A percentile compares a stretch with the other conserved stretches of the same genome.
Evolutionary conservation across 2,329 filamentous ascomycete species (phyloP).

Genomic region (Pseudocercospora fijiensis): DNA sequence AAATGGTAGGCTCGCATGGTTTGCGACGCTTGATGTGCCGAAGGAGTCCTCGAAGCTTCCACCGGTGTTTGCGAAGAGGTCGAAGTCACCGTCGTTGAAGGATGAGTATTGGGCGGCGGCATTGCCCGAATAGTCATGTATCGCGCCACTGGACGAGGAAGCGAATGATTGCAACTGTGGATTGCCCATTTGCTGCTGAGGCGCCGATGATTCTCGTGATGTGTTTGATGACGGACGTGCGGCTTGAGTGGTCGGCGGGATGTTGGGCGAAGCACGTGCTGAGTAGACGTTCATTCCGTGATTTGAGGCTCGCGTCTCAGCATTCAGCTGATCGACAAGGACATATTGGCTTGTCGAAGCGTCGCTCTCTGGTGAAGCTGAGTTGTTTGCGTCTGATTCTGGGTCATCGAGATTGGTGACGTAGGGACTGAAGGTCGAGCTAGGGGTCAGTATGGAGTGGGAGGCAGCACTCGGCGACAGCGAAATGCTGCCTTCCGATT

Average conservation of each 20-base stretch:
- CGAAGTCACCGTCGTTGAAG: slow-evolving; percentile 14
- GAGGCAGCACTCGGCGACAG: slow-evolving; percentile 28
- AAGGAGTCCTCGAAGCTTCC: slow-evolving; percentile 4
- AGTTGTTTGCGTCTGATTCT: slow-evolving; percentile 20
- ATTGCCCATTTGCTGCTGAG: slow-evolving; percentile 1
- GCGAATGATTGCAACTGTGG: slow-evolving; percentile 5
- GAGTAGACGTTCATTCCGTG: slow-evolving; percentile 17
- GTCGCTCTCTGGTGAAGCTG: slow-evolving; percentile 24
- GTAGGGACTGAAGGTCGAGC: slow-evolving; percentile 24
- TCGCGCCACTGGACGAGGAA: slow-evolving; percentile 14
- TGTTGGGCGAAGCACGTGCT: slow-evolving; percentile 11
- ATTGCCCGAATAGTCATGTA: slow-evolving; percentile 14
- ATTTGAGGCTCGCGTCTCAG: slow-evolving; percentile 6
- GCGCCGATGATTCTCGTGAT: slow-evolving; percentile 2
- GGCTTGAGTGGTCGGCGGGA: slow-evolving; percentile 6
- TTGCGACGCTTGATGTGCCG: not conserved
- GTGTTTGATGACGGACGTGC: slow-evolving; percentile 12
- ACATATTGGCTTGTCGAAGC: slow-evolving; percentile 27
- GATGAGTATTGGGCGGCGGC: not conserved
- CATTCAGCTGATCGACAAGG: slow-evolving; percentile 15
- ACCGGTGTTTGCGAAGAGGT: slow-evolving; percentile 13
- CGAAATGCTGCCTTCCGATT: slow-evolving; percentile 13
- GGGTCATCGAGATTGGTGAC: slow-evolving; percentile 19
- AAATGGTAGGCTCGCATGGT: not conserved
- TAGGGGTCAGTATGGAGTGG: slow-evolving; percentile 27